Conservation (phyloP, 1,284 basidiomycete genomes). For the Cryptococcus depauperatus region DNA sequence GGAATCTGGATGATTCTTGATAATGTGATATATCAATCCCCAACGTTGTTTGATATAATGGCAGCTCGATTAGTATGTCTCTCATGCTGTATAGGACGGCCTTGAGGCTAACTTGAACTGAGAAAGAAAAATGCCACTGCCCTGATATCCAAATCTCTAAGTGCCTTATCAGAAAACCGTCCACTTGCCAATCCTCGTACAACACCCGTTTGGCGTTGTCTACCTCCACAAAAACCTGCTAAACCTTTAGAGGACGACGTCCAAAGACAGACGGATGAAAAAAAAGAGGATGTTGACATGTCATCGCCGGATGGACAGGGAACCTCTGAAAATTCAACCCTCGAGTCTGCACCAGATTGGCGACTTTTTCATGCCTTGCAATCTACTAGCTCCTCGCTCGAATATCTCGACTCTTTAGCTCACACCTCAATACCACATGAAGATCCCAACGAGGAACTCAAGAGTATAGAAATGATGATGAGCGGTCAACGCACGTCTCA, state of each 20-base stretch:
- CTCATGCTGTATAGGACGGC: neutral
- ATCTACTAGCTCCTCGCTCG: conserved; percentile 23
- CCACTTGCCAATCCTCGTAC: conserved; percentile 38
- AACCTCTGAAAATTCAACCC: no score
- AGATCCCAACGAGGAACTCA: conserved; percentile 19
- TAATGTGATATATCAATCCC: conserved; percentile 37
- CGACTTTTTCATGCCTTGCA: conserved; percentile 33
- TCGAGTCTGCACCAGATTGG: conserved; percentile 29
- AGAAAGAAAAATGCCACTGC: conserved; percentile 25
- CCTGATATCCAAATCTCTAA: conserved; percentile 32
- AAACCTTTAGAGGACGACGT: neutral
- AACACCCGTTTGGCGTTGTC: conserved; percentile 29
- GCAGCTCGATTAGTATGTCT: conserved; percentile 27
- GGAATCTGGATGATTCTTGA: conserved; percentile 38
- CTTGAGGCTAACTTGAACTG: no score
- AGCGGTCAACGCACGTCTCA: conserved; percentile 6
- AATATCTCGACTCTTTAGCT: conserved; percentile 18
- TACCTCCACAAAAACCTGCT: conserved; percentile 13
- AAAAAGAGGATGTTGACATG: neutral
- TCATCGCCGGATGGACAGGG: no score
- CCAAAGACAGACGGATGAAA: neutral
- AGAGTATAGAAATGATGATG: conserved; percentile 14
- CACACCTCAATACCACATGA: conserved; percentile 4
- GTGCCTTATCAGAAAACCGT: conserved; percentile 22
- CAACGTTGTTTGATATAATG: conserved; percentile 31